A percentile compares a stretch with the other conserved stretches of the same genome.
Conservation (phyloP, 2,329 filamentous ascomycete species). For the Thelonectria olida region DNA sequence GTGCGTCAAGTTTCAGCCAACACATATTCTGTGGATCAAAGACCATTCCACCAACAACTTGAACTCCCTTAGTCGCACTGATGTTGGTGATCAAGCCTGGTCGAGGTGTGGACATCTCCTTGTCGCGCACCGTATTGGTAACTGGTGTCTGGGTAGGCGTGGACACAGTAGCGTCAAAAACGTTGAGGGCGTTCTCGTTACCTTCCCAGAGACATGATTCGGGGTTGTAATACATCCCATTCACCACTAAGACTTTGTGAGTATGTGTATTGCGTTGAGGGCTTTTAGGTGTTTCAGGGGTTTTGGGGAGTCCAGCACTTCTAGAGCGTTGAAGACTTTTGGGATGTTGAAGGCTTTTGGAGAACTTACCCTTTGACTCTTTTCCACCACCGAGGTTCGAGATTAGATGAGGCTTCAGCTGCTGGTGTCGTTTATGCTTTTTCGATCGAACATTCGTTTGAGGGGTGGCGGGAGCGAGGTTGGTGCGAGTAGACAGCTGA, state of each 20-base stretch:
- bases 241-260: constrained; percentile 69
- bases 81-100: constrained; percentile 93
- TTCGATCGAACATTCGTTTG: constrained; percentile 59
- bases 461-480: constrained; percentile 53
- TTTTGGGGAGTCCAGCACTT: no score
- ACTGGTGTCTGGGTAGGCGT: constrained; percentile 58
- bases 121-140: constrained; percentile 61
- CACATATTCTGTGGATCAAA: constrained; percentile 98
- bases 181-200: constrained; percentile 84
- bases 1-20: constrained; percentile 82
- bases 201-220: constrained; percentile 91
- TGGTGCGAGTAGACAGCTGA: constrained; percentile 61
- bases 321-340: no score
- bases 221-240: constrained; percentile 97
- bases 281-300: not conserved
- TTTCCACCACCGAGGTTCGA: constrained; percentile 80
- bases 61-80: constrained; percentile 82
- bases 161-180: constrained; percentile 75
- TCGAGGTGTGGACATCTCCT: constrained; percentile 67
- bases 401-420: constrained; percentile 86
- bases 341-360: not conserved
- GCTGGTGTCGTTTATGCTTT: constrained; percentile 68
- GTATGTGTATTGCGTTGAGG: constrained; percentile 9
- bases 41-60: constrained; percentile 97
- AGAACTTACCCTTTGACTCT: constrained; percentile 78